phyloP scores from a whole-genome alignment of 2,329 filamentous ascomycete species.

The Colletotrichum liaoningense region DNA sequence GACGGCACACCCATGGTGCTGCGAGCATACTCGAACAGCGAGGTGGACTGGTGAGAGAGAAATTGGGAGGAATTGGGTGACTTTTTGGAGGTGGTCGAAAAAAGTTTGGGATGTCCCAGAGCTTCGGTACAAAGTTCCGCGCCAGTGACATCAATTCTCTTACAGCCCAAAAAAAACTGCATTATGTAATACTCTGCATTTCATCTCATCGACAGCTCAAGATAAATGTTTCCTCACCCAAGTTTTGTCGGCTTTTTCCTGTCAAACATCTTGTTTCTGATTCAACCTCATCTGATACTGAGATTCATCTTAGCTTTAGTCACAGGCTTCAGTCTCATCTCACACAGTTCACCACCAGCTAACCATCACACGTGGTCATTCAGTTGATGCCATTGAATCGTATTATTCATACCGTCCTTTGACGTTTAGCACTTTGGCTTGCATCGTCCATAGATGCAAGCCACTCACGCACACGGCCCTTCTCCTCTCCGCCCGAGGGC shows the following conservation, averaged over 20 bases:
- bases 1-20: slow-evolving; percentile 65
- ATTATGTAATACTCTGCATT: slow-evolving; percentile 22
- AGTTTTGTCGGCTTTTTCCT: neutral
- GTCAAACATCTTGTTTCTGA: no score
- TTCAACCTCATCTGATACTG: neutral
- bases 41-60: neutral
- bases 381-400: neutral
- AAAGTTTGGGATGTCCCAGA: neutral
- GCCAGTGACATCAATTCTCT: neutral
- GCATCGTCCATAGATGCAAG: neutral
- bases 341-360: neutral
- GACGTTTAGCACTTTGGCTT: neutral
- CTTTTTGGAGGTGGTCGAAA: neutral
- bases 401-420: neutral
- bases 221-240: neutral
- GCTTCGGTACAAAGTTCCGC: slow-evolving; percentile 19
- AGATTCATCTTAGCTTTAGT: no score
- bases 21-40: slow-evolving; percentile 45
- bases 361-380: neutral
- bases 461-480: neutral
- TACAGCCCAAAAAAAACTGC: neutral
- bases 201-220: neutral
- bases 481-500: neutral
- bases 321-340: neutral
- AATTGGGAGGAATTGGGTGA: neutral